Percentiles rank a stretch among this genome's conserved stretches.
phyloP scores from a whole-genome alignment of 2,329 filamentous ascomycete genomes.

The Teratosphaeria pseudoeucalypti region DNA sequence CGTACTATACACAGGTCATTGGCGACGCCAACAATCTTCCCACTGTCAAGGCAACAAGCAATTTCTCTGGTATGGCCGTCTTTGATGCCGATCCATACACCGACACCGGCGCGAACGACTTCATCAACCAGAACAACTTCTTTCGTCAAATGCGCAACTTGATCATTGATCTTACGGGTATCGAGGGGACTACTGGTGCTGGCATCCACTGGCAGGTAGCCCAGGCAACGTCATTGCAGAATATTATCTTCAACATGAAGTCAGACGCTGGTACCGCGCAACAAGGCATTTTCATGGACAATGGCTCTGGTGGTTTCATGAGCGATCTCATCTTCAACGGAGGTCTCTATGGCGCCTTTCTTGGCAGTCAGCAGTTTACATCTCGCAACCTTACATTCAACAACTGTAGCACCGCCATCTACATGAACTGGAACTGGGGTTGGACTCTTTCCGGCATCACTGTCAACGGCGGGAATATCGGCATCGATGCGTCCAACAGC shows the following conservation, averaged over 20 bases:
- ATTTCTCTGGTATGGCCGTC: slow-evolving; percentile 74
- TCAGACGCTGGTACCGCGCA: slow-evolving; percentile 40
- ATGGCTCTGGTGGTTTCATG: slow-evolving; percentile 37
- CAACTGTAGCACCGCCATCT: slow-evolving; percentile 39
- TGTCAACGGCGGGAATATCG: slow-evolving; percentile 31
- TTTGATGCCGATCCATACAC: slow-evolving; percentile 83
- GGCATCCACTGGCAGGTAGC: slow-evolving; percentile 46
- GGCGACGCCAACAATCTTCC: slow-evolving; percentile 47
- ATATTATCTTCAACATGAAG: slow-evolving; percentile 49
- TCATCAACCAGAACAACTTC: slow-evolving; percentile 46
- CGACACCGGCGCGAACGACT: slow-evolving; percentile 40
- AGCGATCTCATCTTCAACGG: slow-evolving; percentile 51
- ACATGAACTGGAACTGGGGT: slow-evolving; percentile 47
- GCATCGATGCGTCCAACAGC: slow-evolving; percentile 40
- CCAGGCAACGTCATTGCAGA: slow-evolving; percentile 51
- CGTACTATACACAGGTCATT: slow-evolving; percentile 52
- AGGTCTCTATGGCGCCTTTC: slow-evolving; percentile 48
- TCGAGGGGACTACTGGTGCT: slow-evolving; percentile 23
- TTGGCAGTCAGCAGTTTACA: slow-evolving; percentile 56
- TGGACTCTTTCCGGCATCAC: slow-evolving; percentile 39
- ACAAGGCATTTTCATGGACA: slow-evolving; percentile 28
- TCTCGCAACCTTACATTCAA: slow-evolving; percentile 42
- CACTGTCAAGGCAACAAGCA: slow-evolving; percentile 29
- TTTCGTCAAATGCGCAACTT: slow-evolving; percentile 47
- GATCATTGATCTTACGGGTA: slow-evolving; percentile 31